phyloP scores from a whole-genome alignment of 78 protist species.

The Carpediemonas membranifera region DNA sequence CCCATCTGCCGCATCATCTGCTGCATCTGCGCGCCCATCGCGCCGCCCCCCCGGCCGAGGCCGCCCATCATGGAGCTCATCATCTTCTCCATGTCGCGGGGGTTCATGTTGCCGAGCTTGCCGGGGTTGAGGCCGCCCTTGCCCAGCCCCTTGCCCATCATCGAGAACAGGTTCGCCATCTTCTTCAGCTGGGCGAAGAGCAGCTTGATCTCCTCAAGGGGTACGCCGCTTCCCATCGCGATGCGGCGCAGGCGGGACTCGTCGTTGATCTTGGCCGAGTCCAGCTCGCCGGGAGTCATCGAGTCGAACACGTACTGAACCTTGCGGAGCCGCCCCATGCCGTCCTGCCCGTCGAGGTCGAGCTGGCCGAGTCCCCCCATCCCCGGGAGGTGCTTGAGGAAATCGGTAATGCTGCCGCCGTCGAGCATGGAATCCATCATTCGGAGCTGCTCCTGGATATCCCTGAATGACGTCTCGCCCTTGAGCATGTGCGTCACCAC shows the following conservation, averaged over 20 bases:
- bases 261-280: not conserved
- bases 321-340: constrained; percentile 44
- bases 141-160: constrained; percentile 9
- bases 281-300: constrained; percentile 62
- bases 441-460: constrained; percentile 84
- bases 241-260: constrained; percentile 40
- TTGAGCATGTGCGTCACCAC: constrained; percentile 22
- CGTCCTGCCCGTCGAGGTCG: constrained; percentile 40
- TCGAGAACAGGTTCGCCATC: not conserved
- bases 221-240: constrained; percentile 69
- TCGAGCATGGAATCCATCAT: constrained; percentile 74
- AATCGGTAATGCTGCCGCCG: constrained; percentile 25
- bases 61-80: not conserved
- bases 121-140: constrained; percentile 26
- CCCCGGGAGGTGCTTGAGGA: too few relatives aligned
- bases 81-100: not conserved
- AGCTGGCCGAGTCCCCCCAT: constrained; percentile 1
- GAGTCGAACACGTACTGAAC: constrained; percentile 77
- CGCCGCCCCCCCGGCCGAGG: not conserved
- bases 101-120: constrained; percentile 1
- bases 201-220: constrained; percentile 53
- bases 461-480: constrained; percentile 80
- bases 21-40: not conserved
- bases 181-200: constrained; percentile 56
- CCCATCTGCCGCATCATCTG: constrained; percentile 1